Evolutionary conservation across 2,329 filamentous ascomycete genomes (phyloP).

Genomic region (Triangularia setosa): DNA sequence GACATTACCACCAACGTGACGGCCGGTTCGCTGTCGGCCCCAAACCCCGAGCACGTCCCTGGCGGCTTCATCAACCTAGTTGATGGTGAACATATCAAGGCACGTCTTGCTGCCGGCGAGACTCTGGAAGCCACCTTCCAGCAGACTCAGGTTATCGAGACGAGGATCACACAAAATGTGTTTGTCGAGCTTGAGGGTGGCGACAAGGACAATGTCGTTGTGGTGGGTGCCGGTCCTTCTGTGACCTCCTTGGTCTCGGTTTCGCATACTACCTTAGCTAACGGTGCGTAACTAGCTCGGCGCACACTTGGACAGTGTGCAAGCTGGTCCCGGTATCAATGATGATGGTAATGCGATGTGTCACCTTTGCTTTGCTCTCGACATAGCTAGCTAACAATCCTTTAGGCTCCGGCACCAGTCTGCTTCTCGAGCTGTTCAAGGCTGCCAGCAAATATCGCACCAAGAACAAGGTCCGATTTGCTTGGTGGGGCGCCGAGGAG

Average conservation of each 20-base stretch:
- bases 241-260: neutral
- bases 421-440: conserved; percentile 30
- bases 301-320: conserved; percentile 32
- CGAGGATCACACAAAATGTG: conserved; percentile 25
- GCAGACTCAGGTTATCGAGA: conserved; percentile 36
- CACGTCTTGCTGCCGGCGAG: conserved; percentile 38
- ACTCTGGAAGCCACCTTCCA: conserved; percentile 38
- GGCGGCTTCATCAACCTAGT: conserved; percentile 40
- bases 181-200: conserved; percentile 17
- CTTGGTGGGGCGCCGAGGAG: conserved; percentile 33
- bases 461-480: conserved; percentile 32
- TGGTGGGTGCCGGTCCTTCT: conserved; percentile 10
- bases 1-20: conserved; percentile 35
- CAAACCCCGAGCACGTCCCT: conserved; percentile 28
- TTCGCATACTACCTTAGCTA: neutral
- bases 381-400: neutral
- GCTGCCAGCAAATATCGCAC: conserved; percentile 25
- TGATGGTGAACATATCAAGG: conserved; percentile 40
- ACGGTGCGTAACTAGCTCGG: conserved; percentile 19
- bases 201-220: conserved; percentile 24
- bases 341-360: conserved; percentile 24
- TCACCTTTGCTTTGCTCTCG: neutral
- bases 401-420: conserved; percentile 25
- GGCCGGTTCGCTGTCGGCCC: conserved; percentile 35
- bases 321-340: conserved; percentile 33